Evolutionary conservation across 2,329 filamentous ascomycete species (phyloP).

Genomic region (Colletotrichum musae): DNA sequence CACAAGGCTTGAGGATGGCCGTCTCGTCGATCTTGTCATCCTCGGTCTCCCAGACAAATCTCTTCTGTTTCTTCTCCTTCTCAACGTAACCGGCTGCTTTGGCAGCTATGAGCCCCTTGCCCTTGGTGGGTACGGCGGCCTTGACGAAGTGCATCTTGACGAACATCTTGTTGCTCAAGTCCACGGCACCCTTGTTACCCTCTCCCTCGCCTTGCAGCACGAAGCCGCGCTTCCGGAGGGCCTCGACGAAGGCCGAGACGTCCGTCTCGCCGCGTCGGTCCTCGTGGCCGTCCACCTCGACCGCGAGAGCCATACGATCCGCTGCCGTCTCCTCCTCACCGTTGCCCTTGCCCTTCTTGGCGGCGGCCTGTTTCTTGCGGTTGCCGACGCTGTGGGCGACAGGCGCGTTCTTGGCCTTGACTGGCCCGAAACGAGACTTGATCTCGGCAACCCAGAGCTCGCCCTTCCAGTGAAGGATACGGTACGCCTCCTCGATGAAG

Average conservation of each 20-base stretch:
- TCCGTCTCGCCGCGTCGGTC: conserved; percentile 82
- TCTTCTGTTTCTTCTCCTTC: conserved; percentile 63
- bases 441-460: conserved; percentile 99
- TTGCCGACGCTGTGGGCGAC: conserved; percentile 81
- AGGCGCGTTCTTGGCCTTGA: conserved; percentile 53
- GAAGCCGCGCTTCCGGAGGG: conserved; percentile 85
- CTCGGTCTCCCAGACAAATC: conserved; percentile 72
- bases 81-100: conserved; percentile 67
- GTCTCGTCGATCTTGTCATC: conserved; percentile 72
- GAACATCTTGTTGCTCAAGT: conserved; percentile 97
- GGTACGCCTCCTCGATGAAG: conserved; percentile 96
- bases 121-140: conserved; percentile 79
- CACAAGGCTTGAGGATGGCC: conserved; percentile 87
- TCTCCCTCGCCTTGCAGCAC: conserved; percentile 77
- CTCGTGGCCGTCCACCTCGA: conserved; percentile 79
- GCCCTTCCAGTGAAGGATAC: conserved; percentile 91
- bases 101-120: conserved; percentile 77
- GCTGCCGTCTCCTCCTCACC: conserved; percentile 58
- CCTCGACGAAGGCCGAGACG: conserved; percentile 88
- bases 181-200: conserved; percentile 68
- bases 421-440: conserved; percentile 85
- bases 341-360: conserved; percentile 61
- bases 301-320: conserved; percentile 70
- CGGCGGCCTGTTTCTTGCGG: conserved; percentile 66
- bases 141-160: conserved; percentile 97